Conservation (phyloP, 164 flowering plant species). For the Nymphaea colorata region DNA sequence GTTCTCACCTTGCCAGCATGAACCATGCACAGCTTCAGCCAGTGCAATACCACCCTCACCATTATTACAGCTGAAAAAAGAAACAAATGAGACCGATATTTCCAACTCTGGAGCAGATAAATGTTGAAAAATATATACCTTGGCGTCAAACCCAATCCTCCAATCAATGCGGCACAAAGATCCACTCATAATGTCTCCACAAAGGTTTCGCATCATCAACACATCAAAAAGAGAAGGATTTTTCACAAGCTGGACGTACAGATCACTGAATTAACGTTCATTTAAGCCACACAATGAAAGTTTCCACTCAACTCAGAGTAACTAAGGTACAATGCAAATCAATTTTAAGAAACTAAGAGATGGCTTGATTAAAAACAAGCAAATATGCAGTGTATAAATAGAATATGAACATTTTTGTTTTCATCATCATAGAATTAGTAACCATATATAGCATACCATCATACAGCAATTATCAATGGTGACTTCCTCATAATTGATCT, state of each 20-base stretch:
- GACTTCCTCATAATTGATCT: background rate
- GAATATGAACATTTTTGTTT: background rate
- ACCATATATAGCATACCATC: constrained; percentile 1
- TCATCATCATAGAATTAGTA: background rate
- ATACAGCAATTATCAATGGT: background rate
- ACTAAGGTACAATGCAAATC: constrained; percentile 82
- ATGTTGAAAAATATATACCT: constrained; percentile 25
- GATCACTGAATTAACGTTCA: background rate
- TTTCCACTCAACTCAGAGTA: constrained; percentile 3
- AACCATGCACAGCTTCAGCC: constrained; percentile 93
- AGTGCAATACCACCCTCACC: constrained; percentile 90
- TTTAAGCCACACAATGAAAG: too few species aligned
- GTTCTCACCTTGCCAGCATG: constrained; percentile 6
- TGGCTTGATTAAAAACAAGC: constrained; percentile 33
- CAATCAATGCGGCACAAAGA: constrained; percentile 84
- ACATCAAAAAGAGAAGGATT: constrained; percentile 94
- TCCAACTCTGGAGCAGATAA: background rate
- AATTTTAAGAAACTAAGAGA: constrained; percentile 1
- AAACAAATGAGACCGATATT: background rate
- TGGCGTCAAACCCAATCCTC: constrained; percentile 82
- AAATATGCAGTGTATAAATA: constrained; percentile 12
- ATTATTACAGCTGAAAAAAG: constrained; percentile 52
- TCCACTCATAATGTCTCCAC: constrained; percentile 97
- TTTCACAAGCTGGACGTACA: constrained; percentile 75
- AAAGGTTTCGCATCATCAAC: constrained; percentile 97